A percentile compares a stretch with the other conserved stretches of the same genome.
Evolutionary conservation across 306 rosid species (phyloP).

Genomic region (Parietaria judaica): DNA sequence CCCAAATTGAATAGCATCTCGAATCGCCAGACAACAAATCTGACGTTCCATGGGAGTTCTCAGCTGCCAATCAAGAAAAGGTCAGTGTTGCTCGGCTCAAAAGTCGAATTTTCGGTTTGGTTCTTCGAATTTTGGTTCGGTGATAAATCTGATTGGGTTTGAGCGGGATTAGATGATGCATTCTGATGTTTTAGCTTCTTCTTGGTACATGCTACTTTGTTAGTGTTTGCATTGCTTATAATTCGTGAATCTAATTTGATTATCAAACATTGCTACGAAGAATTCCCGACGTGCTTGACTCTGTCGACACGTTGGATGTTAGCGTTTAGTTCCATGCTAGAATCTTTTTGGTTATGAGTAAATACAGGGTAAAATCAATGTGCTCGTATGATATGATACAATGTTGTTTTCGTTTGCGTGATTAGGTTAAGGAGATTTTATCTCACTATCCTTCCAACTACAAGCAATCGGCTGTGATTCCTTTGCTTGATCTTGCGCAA

Average conservation of each 20-base stretch:
- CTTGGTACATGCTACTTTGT: too few species aligned
- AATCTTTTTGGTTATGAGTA: too few species aligned
- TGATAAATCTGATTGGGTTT: background rate
- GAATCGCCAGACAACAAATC: slow-evolving; percentile 80
- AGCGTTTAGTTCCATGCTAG: too few species aligned
- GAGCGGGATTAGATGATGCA: too few species aligned
- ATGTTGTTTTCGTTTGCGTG: slow-evolving; percentile 16
- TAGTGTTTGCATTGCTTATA: too few species aligned
- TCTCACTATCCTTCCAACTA: slow-evolving; percentile 98
- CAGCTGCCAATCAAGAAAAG: slow-evolving; percentile 50
- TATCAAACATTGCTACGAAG: too few species aligned
- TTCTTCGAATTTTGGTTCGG: background rate
- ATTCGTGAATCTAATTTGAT: too few species aligned
- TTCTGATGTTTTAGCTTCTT: too few species aligned
- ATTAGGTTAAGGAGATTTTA: slow-evolving; percentile 70
- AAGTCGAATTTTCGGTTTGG: background rate
- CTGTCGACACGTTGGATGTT: too few species aligned
- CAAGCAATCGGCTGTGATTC: slow-evolving; percentile 96
- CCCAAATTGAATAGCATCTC: slow-evolving; percentile 47
- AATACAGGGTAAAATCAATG: too few species aligned
- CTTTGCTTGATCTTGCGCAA: slow-evolving; percentile 95
- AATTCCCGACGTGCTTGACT: too few species aligned
- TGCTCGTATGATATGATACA: background rate
- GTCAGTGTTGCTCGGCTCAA: slow-evolving; percentile 20
- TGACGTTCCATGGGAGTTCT: slow-evolving; percentile 75